Evolutionary conservation across 2,329 filamentous ascomycete genomes (phyloP).

Genomic region (Trichophyton equinum): DNA sequence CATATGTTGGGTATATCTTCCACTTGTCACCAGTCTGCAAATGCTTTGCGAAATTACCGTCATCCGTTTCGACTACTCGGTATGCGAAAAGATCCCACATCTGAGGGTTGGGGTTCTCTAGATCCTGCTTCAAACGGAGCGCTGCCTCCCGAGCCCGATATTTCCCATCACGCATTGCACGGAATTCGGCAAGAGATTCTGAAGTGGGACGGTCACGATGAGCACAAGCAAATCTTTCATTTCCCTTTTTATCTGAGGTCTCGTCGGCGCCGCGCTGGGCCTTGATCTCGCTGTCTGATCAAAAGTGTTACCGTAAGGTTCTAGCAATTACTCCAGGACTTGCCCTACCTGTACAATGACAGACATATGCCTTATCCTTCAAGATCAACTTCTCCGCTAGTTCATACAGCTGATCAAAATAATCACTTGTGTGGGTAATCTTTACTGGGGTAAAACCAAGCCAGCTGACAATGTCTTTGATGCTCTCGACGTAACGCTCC

Average conservation of each 20-base stretch:
- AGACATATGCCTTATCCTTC: constrained; percentile 62
- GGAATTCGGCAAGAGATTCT: constrained; percentile 69
- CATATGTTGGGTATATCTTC: constrained; percentile 87
- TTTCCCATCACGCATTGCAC: constrained; percentile 81
- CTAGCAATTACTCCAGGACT: neutral
- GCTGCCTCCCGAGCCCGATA: constrained; percentile 76
- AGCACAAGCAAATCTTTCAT: constrained; percentile 60
- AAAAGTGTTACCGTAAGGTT: neutral
- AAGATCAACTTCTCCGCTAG: constrained; percentile 73
- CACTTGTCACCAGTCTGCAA: constrained; percentile 70
- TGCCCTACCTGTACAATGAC: constrained; percentile 56
- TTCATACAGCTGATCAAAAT: constrained; percentile 79
- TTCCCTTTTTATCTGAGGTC: constrained; percentile 32
- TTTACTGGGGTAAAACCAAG: constrained; percentile 61
- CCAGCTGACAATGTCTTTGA: constrained; percentile 78
- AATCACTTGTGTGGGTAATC: constrained; percentile 80
- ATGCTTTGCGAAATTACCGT: constrained; percentile 40
- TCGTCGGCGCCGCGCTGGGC: constrained; percentile 55
- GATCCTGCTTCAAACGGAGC: constrained; percentile 82
- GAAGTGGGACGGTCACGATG: constrained; percentile 65
- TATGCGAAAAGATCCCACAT: constrained; percentile 96
- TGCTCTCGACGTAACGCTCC: constrained; percentile 78
- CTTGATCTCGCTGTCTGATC: constrained; percentile 62
- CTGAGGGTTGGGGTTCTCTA: constrained; percentile 67
- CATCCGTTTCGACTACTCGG: constrained; percentile 56